Percentiles rank a stretch among this genome's conserved stretches.
These are phyloP conservation scores for Cryptomeria japonica DNA, from an alignment of 75 land plant species.

Conservation along the genomic window DNA sequence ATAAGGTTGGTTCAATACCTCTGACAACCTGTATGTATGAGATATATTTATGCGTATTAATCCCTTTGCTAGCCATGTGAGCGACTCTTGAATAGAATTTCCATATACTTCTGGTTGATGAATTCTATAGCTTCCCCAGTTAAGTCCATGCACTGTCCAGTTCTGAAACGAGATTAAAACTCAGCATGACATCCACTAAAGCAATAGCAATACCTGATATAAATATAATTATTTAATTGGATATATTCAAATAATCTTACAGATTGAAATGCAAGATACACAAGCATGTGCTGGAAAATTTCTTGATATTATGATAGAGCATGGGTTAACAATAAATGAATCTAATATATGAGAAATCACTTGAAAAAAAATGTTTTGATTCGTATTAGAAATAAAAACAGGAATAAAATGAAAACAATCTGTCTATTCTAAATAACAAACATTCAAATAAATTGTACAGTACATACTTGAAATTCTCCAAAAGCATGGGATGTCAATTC, in stretches of 20 bases:
- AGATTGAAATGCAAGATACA: not conserved
- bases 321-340: not conserved
- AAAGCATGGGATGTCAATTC: not conserved
- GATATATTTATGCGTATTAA: conserved; percentile 68
- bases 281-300: not conserved
- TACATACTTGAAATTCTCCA: not conserved
- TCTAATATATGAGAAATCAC: not conserved
- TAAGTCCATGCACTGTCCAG: conserved; percentile 92
- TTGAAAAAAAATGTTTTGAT: not conserved
- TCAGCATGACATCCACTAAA: conserved; percentile 1
- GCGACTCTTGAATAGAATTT: conserved; percentile 68
- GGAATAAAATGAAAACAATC: not conserved
- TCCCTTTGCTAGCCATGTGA: conserved; percentile 75
- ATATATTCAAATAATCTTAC: not conserved
- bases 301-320: no score
- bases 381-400: not conserved
- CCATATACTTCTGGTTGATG: conserved; percentile 60
- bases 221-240: not conserved
- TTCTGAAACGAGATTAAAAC: conserved; percentile 50
- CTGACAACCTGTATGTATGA: conserved; percentile 58
- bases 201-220: not conserved
- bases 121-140: conserved; percentile 88
- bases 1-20: conserved; percentile 46
- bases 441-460: not conserved
- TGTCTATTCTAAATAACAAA: not conserved